Base-by-base conservation (phyloP, 495 filamentous ascomycete species). In the Penicillium herquei region DNA sequence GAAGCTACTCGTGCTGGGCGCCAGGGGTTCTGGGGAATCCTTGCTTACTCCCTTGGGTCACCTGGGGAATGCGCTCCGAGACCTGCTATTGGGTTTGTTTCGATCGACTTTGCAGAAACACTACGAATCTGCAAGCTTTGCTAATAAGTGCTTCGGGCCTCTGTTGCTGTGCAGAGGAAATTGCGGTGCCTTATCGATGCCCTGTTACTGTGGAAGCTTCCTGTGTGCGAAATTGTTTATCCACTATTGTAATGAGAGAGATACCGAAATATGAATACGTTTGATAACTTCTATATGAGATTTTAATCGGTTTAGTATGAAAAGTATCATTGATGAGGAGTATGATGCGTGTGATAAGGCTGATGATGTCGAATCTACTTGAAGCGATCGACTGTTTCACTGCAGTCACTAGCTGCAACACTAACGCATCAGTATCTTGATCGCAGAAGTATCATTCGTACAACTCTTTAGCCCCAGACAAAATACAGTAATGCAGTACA, bases 41-140 rank as follows among this genome's bases (percentile, higher is more conserved):
- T 64, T 67, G 64, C 64, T 55, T 67, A 18, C 39, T 16, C 62
- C 56, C 58, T 63, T 57, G 30, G 52, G 61, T 57, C 44, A 14
- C 41, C 46, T 39, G 39, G 51, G 53, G 61, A 59, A 67, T 64
- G 56, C 45, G 16, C 32, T 40, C n/a, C 32, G 17, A 32, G 30
- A 17, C 21, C 39, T 40, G 30, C 33, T 10, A 67, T 62, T 67
- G 61, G 58, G 6, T 35, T 17, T 50, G 61, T 61, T 46, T 48
- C 49, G 48, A 51, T 41, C 41, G 18, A 46, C 39, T 35, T 44
- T 4, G 26, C 55, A 44, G 47, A 18, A 35, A 34, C 51, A 16
- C 48, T 39, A n/a, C 32, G 11, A 44, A 13, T 21, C 48, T 55
- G 34, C 48, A 57, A 44, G 48, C 14, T 42, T 13, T 16, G 41